Base-by-base conservation (phyloP, 169 alveolate species). In the Besnoitia besnoiti region DNA sequence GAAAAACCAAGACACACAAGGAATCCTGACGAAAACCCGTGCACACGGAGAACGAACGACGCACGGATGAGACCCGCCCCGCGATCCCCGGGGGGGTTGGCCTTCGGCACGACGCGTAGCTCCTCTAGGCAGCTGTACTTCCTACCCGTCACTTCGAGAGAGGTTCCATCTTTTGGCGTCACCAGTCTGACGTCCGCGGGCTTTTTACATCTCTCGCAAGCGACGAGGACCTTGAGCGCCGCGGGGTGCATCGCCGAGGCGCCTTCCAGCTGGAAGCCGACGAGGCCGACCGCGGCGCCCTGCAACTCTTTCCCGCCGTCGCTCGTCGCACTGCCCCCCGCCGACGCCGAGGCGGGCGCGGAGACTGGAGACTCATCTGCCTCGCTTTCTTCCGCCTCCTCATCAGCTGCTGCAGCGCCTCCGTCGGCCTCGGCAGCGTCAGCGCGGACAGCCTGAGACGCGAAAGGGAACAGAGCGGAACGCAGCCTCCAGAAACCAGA, bases 121-220 rank as follows among this genome's bases (percentile, higher is more conserved):
- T n/a, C n/a, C n/a, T n/a, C n/a, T n/a, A n/a, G n/a, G n/a, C n/a
- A n/a, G n/a, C n/a, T n/a, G 24, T 16, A 49, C 59, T 49, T 7
- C 42, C 39, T 84, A 80, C 94, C 94, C 40, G 94, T 85, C 19
- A 85, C 49, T n/a, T 55, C 94, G 75, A 91, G 80, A 8, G 87
- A 12, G 42, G 94, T 80, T 35, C 94, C 90, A 35, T 91, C 91
- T 49, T 84, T 84, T 1, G 94, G 91, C 44, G 82, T 42, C n/a
- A 80, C 7, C 21, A 91, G 73, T 37, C 77, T 89, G 85, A 91
- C 30, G 80, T 91, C 94, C n/a, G 73, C 77, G 49, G 55, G 80
- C 7, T 46, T 33, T 39, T 85, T 91, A 79, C 94, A 91, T 40
- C 94, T 75, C 44, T 90, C 87, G 50, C 94, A 91, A 35, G 88